A percentile compares a stretch with the other conserved stretches of the same genome.
These are phyloP conservation scores for Leptodermis oblonga DNA, from an alignment of 257 asterid species.

Conservation along the genomic window DNA sequence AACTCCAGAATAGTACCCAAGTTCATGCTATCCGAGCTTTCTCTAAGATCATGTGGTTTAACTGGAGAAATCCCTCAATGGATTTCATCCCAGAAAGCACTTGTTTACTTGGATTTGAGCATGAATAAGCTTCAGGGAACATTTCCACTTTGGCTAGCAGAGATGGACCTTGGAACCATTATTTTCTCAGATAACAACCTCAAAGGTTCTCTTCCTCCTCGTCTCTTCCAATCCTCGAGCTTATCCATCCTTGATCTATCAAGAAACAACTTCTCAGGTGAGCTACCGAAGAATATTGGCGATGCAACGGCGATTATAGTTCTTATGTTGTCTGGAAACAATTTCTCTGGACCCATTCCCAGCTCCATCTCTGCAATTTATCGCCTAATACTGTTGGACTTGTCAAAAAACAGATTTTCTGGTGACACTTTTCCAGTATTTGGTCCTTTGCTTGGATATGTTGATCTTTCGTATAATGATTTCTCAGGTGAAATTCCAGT, in stretches of 20 bases:
- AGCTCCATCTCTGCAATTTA: slow-evolving; percentile 23
- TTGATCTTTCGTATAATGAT: slow-evolving; percentile 30
- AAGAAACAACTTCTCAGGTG: slow-evolving; percentile 22
- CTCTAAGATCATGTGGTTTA: slow-evolving; percentile 27
- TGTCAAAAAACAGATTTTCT: slow-evolving; percentile 29
- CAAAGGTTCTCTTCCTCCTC: slow-evolving; percentile 25
- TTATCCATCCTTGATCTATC: slow-evolving; percentile 28
- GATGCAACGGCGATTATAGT: slow-evolving; percentile 24
- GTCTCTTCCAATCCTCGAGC: slow-evolving; percentile 24
- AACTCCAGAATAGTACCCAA: slow-evolving; percentile 21
- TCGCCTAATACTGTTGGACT: slow-evolving; percentile 25
- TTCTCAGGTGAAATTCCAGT: slow-evolving; percentile 30
- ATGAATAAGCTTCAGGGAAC: slow-evolving; percentile 22
- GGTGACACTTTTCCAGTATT: slow-evolving; percentile 27
- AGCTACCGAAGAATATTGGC: slow-evolving; percentile 27
- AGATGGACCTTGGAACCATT: slow-evolving; percentile 26
- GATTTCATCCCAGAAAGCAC: slow-evolving; percentile 24
- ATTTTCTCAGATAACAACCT: slow-evolving; percentile 30
- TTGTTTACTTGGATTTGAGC: slow-evolving; percentile 33
- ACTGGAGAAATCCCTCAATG: slow-evolving; percentile 23
- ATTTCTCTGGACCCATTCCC: slow-evolving; percentile 27
- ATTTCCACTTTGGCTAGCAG: slow-evolving; percentile 31
- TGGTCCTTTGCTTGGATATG: slow-evolving; percentile 23
- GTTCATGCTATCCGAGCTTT: slow-evolving; percentile 21
- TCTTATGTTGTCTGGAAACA: slow-evolving; percentile 30